Evolutionary conservation across 2,329 filamentous ascomycete genomes (phyloP).

Genomic region (Phyllosticta capitalensis): DNA sequence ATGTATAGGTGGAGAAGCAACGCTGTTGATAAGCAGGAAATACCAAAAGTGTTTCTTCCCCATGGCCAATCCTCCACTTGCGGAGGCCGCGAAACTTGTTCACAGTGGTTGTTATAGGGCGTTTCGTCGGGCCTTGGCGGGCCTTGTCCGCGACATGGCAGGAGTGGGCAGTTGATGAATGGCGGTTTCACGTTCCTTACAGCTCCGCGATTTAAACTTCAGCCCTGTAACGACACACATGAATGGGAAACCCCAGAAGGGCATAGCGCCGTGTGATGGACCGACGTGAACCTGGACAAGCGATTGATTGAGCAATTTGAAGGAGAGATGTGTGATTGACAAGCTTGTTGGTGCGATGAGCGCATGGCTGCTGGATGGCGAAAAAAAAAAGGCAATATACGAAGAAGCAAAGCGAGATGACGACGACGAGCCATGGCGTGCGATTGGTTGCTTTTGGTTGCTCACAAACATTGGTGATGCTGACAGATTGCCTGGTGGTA

Average conservation of each 20-base stretch:
- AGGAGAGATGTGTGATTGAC: not conserved
- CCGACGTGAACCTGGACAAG: not conserved
- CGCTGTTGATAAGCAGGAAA: not conserved
- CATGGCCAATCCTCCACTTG: no score
- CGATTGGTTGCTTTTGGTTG: no score
- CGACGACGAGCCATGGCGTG: not conserved
- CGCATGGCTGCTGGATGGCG: no score
- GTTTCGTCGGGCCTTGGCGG: not conserved
- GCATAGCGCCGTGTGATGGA: not conserved
- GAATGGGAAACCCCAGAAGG: not conserved
- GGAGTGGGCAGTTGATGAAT: not conserved
- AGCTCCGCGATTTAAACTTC: not conserved
- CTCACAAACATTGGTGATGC: no score
- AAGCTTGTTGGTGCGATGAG: not conserved
- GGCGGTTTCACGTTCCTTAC: not conserved
- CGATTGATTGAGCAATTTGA: not conserved
- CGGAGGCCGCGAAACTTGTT: no score
- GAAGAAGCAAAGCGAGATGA: not conserved
- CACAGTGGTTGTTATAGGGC: not conserved
- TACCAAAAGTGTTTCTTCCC: not conserved
- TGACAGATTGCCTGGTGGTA: no score
- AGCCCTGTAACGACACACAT: not conserved
- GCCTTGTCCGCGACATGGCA: not conserved
- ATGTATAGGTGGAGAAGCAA: not conserved
- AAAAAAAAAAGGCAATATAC: not conserved